These are phyloP conservation scores for Spongospora subterranea DNA, from an alignment of 208 protist genomes.

Conservation along the genomic window DNA sequence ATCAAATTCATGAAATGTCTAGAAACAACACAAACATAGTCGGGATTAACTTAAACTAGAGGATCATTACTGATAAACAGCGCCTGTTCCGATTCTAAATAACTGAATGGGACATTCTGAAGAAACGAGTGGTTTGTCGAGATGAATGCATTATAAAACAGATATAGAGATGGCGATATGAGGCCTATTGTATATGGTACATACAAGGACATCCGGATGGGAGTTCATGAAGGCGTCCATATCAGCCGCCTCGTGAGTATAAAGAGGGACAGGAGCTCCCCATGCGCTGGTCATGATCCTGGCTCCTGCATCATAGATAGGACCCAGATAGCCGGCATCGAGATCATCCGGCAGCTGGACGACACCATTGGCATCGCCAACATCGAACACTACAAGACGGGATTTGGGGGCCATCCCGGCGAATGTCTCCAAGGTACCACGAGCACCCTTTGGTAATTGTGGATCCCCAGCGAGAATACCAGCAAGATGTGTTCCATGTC, in stretches of 20 bases:
- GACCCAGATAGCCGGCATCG: background rate
- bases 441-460: conserved; percentile 1
- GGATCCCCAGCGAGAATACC: conserved; percentile 27
- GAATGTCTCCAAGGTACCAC: conserved; percentile 19
- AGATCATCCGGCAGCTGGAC: conserved; percentile 30
- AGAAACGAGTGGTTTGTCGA: no score
- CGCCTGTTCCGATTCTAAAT: no score
- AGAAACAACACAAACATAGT: no score
- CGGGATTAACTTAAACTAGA: no score
- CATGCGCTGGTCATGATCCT: conserved; percentile 4
- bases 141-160: no score
- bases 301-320: conserved; percentile 20
- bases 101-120: no score
- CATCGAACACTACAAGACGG: conserved; percentile 2
- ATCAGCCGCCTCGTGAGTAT: conserved; percentile 26
- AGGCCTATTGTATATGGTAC: background rate
- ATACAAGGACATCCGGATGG: background rate
- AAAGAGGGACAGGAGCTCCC: conserved; percentile 21
- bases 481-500: conserved; percentile 36
- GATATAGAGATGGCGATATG: background rate
- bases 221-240: conserved; percentile 33
- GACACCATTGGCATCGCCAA: conserved; percentile 19
- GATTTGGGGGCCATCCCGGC: background rate
- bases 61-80: no score
- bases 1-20: no score